Base-by-base conservation (phyloP, 345 rosid genomes). In the Firmiana major region DNA sequence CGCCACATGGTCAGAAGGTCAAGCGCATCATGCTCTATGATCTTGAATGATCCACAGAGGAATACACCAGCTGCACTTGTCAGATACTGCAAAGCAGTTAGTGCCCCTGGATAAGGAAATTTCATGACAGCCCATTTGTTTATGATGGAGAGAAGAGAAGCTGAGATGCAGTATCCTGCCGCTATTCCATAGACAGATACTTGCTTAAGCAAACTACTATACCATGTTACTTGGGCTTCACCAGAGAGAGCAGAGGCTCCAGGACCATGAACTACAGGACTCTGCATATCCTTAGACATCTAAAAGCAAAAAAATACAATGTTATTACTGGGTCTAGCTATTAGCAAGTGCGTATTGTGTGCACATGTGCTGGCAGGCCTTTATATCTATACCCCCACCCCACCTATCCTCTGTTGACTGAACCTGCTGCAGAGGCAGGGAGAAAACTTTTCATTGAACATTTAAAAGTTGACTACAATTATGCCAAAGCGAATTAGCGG, bases 41-140 rank as follows among this genome's bases (percentile, higher is more conserved):
- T 63, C 82, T 87, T 91, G 68, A 86, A 73, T 81, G 79, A 69
- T 9, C 98, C 92, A 67, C 82, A 91, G 34, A 91, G 9, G 13
- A 90, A 12, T 1, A 96, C 99, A 43, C 99, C 99, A 51, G 94
- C 88, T 5, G 92, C 91, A 81, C 99, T 93, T 2, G 95, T 91
- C 60, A 96, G 85, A 85, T 96, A 96, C 81, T 96, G 97, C 75
- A 96, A 79, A 22, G 98, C 99, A 2, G 99, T 96, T 21, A 96
- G 86, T 1, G 98, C 97, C 38, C 99, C 98, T 0, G 99, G 99
- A 73, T 92, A 93, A 45, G 99, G 99, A 78, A 96, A 96, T 80
- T 91, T 90, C 97, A 91, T 96, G 76, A 96, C 79, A 11, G 99
- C 98, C 98, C 97, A 96, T 85, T 96, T 96, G 86, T 96, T 93